Percentiles rank a stretch among this genome's conserved stretches.
These are phyloP conservation scores for Cryptosporidium parvum DNA, from an alignment of 169 alveolate species.

Conservation along the genomic window DNA sequence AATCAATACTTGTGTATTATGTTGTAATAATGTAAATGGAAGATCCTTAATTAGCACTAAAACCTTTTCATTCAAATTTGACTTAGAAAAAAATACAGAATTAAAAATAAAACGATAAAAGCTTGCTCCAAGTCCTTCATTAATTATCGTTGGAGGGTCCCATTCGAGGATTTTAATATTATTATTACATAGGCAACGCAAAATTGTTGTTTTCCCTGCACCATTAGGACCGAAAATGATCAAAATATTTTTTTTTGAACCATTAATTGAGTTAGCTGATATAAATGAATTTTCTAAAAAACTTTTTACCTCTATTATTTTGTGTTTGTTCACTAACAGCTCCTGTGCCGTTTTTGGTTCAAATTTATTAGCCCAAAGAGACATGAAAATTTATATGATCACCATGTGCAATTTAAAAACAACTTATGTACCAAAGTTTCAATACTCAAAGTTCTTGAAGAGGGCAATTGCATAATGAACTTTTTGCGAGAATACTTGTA, in stretches of 20 bases:
- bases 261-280: not conserved
- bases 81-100: slow-evolving; percentile 19
- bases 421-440: not conserved
- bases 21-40: slow-evolving; percentile 39
- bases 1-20: not conserved
- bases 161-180: slow-evolving; percentile 48
- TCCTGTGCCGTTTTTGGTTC: slow-evolving; percentile 60
- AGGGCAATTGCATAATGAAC: not conserved
- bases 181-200: slow-evolving; percentile 39
- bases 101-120: slow-evolving; percentile 59
- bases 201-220: slow-evolving; percentile 46
- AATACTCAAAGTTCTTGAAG: not conserved
- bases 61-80: not conserved
- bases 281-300: slow-evolving; percentile 9
- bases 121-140: slow-evolving; percentile 67
- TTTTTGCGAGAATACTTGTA: no score
- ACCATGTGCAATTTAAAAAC: not conserved
- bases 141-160: slow-evolving; percentile 44
- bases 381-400: slow-evolving; percentile 8
- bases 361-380: slow-evolving; percentile 49
- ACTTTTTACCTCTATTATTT: slow-evolving; percentile 19
- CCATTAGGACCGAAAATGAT: slow-evolving; percentile 53
- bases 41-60: slow-evolving; percentile 56
- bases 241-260: slow-evolving; percentile 17
- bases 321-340: slow-evolving; percentile 27